phyloP scores from a whole-genome alignment of 129 eudicot species.

The Erigeron canadensis region DNA sequence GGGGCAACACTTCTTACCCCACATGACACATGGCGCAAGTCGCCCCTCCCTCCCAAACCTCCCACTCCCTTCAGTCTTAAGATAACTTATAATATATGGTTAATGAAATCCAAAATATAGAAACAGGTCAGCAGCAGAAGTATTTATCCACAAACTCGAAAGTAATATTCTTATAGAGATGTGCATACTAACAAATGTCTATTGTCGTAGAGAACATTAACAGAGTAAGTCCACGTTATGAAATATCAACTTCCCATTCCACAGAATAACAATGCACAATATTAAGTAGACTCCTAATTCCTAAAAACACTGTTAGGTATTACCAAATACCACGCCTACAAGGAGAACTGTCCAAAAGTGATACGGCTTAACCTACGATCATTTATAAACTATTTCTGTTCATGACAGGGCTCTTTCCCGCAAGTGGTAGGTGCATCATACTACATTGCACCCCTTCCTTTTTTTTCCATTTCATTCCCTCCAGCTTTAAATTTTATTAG shows the following conservation, averaged over 20 bases:
- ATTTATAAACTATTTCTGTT: too few relatives aligned
- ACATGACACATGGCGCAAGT: too few relatives aligned
- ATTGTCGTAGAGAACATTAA: background rate
- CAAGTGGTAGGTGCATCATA: too few relatives aligned
- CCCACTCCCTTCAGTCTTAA: too few relatives aligned
- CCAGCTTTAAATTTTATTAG: too few relatives aligned
- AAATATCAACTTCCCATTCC: conserved; percentile 17
- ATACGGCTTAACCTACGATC: too few relatives aligned
- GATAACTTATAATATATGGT: background rate
- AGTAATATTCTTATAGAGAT: background rate
- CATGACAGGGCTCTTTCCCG: too few relatives aligned
- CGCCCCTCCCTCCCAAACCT: too few relatives aligned
- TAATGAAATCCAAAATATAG: background rate
- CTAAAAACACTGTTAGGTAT: background rate
- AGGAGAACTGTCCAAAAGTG: too few relatives aligned
- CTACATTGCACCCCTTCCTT: too few relatives aligned
- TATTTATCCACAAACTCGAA: background rate
- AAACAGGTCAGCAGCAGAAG: background rate
- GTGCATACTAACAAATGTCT: background rate
- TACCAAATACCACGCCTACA: conserved; percentile 6
- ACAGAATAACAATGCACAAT: background rate
- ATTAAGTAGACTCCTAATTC: conserved; percentile 6
- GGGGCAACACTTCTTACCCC: too few relatives aligned
- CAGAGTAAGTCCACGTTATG: background rate
- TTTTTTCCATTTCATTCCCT: too few relatives aligned